A percentile compares a stretch with the other conserved stretches of the same genome.
These are phyloP conservation scores for Raphanus raphanistrum DNA, from an alignment of 345 rosid genomes.

Conservation along the genomic window DNA sequence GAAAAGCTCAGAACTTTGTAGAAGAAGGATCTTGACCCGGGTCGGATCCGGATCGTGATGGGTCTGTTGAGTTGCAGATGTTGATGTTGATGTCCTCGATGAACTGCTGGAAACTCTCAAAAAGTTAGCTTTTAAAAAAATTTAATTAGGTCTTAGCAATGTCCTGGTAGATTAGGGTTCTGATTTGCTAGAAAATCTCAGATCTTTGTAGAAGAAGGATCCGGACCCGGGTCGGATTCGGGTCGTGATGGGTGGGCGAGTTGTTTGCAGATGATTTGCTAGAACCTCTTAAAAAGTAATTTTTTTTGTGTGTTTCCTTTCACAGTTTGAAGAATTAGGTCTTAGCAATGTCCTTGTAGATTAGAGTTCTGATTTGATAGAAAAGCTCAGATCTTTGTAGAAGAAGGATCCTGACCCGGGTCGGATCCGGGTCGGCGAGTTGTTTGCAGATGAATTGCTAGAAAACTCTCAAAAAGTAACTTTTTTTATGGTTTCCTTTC, in stretches of 20 bases:
- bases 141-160: background rate
- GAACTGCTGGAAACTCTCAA: constrained; percentile 69
- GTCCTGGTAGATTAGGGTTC: too few relatives aligned
- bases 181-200: too few relatives aligned
- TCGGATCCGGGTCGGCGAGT: background rate
- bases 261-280: background rate
- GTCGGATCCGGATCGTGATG: constrained; percentile 42
- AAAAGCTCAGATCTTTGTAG: background rate
- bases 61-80: constrained; percentile 71
- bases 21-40: constrained; percentile 63
- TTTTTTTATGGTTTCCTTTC: background rate
- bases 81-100: constrained; percentile 60
- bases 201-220: background rate
- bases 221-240: background rate
- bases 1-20: too few relatives aligned
- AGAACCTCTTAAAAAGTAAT: background rate
- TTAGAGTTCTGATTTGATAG: too few relatives aligned
- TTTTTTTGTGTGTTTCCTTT: too few relatives aligned
- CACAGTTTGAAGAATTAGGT: background rate
- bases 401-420: background rate
- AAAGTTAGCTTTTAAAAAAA: constrained; percentile 45
- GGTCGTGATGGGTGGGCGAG: background rate
- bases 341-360: too few relatives aligned
- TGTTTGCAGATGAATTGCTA: too few relatives aligned
- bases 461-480: too few relatives aligned